phyloP scores from a whole-genome alignment of 2,329 filamentous ascomycete genomes.

The Fusarium sp. region DNA sequence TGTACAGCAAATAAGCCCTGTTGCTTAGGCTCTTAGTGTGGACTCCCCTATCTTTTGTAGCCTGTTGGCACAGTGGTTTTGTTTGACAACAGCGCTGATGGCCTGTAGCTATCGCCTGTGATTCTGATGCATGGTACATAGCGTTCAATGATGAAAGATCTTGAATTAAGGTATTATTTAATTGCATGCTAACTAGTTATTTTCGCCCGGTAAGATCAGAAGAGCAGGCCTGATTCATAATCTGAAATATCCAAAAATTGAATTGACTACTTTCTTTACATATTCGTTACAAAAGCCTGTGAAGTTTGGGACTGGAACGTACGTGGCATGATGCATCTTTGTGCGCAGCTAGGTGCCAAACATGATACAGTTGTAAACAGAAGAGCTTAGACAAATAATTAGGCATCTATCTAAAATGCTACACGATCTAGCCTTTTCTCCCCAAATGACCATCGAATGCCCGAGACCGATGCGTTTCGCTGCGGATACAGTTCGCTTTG shows the following conservation, averaged over 20 bases:
- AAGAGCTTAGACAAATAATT: fast-evolving
- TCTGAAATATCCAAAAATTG: background rate
- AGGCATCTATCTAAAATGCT: fast-evolving
- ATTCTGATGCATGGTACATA: fast-evolving
- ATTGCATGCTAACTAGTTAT: fast-evolving
- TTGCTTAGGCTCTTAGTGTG: too few relatives aligned
- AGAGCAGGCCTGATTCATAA: fast-evolving
- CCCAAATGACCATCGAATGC: background rate
- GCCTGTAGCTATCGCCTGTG: background rate
- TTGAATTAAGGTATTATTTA: fast-evolving
- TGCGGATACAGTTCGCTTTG: background rate
- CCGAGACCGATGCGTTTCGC: background rate
- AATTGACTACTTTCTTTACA: background rate
- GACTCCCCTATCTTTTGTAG: too few relatives aligned
- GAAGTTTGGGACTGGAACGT: background rate
- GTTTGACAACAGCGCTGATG: too few relatives aligned
- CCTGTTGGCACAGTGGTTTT: too few relatives aligned
- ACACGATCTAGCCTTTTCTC: background rate
- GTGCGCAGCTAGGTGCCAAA: background rate
- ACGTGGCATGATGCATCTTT: background rate
- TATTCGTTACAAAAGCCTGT: background rate
- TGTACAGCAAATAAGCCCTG: too few relatives aligned
- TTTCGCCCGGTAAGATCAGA: fast-evolving
- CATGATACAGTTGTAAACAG: background rate
- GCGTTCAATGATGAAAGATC: background rate